Base-by-base conservation (phyloP, 805 yeast species). In the Metschnikowia gelsemii region DNA sequence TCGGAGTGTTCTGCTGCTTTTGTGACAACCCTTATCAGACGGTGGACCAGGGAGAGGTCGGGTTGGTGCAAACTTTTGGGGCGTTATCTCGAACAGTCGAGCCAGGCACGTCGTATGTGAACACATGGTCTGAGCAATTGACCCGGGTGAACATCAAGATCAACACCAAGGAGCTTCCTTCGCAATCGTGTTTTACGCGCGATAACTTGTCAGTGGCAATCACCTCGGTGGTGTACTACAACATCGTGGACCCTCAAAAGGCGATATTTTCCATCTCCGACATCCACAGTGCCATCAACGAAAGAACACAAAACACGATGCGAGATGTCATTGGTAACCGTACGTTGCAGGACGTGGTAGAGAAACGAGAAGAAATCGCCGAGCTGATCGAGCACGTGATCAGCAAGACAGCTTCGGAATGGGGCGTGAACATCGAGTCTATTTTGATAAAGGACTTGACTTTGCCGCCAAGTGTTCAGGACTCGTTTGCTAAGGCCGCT, bases 401-500 rank as follows among this genome's bases (percentile, higher is more conserved):
- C 44, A 57, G 79, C 25, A 76, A 73, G 46, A 78, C 86, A 8
- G 87, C 85, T 4, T 64, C 67, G 26, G 77, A 72, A 43, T 82
- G 89, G 89, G 89, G 89, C 54, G 85, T 81, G 26, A 68, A 70
- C 46, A 75, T 82, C 45, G 88, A 82, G 61, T 72, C 81, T 38
- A 79, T 82, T 46, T 68, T 82, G 50, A 82, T 82, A 58, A 82
- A 82, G 64, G 88, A 82, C 59, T 68, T 82, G 55, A 63, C 65
- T 16, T 68, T 82, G 49, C 80, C 81, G 8, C 58, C 62, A 8
- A 70, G 71, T 27, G 82, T 82, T 34, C 77, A 82, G 37, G 65
- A 72, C 37, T 77, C 87, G 2, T 67, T 82, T 51, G 78, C 87
- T 3, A 79, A 78, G 73, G 88, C 87, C 13, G 86, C 89, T 13